phyloP scores from a whole-genome alignment of 257 asterid genomes.

The Salvia rosmarinus region DNA sequence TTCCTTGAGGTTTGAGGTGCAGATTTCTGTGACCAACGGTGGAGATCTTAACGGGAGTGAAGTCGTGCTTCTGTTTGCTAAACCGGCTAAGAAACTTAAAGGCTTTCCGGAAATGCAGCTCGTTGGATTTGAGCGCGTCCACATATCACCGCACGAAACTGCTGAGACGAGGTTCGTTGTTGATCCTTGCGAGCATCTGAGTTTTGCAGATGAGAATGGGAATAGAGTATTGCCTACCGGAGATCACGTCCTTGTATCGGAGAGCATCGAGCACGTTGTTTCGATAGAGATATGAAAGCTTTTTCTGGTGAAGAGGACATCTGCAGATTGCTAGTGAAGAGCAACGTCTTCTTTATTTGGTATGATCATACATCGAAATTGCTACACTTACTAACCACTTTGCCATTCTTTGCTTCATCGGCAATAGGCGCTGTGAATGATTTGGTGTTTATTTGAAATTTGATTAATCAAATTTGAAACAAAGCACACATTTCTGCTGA shows the following conservation, averaged over 20 bases:
- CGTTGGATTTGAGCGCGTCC: slow-evolving; percentile 70
- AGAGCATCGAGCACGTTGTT: slow-evolving; percentile 56
- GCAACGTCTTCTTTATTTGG: too few species aligned
- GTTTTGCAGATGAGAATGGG: slow-evolving; percentile 75
- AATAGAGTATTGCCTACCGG: slow-evolving; percentile 65
- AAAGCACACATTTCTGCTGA: background rate
- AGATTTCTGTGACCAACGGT: slow-evolving; percentile 61
- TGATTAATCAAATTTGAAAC: background rate
- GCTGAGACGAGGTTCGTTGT: slow-evolving; percentile 52
- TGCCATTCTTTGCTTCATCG: too few species aligned
- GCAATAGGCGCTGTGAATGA: too few species aligned
- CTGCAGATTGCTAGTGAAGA: too few species aligned
- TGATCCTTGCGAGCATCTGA: slow-evolving; percentile 84
- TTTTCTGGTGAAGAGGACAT: background rate
- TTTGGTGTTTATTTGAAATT: slow-evolving; percentile 1
- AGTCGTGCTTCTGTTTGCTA: slow-evolving; percentile 67
- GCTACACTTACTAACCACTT: too few species aligned
- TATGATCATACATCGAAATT: too few species aligned
- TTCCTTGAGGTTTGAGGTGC: slow-evolving; percentile 53
- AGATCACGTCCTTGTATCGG: slow-evolving; percentile 60
- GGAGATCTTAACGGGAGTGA: slow-evolving; percentile 71
- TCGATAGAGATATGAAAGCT: slow-evolving; percentile 45
- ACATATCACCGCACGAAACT: slow-evolving; percentile 29
- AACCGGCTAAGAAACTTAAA: slow-evolving; percentile 28
- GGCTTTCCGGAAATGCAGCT: slow-evolving; percentile 71